Base-by-base conservation (phyloP, 495 filamentous ascomycete species). In the Penicillium subrubescens region DNA sequence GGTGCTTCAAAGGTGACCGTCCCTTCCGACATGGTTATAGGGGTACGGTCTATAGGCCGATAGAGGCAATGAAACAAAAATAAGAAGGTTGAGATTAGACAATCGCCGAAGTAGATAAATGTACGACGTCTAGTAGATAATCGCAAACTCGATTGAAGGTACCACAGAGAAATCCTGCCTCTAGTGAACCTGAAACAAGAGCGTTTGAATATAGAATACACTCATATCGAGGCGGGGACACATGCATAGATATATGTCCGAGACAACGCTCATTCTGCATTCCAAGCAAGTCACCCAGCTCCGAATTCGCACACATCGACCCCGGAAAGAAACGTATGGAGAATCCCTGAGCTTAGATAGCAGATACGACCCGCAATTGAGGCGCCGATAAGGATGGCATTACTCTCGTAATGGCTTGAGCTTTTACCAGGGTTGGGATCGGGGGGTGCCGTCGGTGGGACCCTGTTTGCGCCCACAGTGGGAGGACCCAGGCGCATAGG, bases 1-100 rank as follows among this genome's bases (percentile, higher is more conserved):
- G 91, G 87, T 23, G 89, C 76, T n/a, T 62, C 67, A 57, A 82
- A 82, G 4, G 54, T 63, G 29, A 67, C 65, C 33, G 17, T 37
- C 29, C 56, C 48, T 23, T 57, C 51, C 27, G 63, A 55, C 63
- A 65, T 62, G 60, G 21, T 39, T 46, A 25, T 51, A 34, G 17
- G 17, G 43, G 19, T 35, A n/a, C 21, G 21, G 8, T 60, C 25
- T n/a, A 12, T 33, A 34, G 25, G 27, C 23, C 44, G 25, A 35
- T 50, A 34, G 27, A 60, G 41, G 34, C 59, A 41, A 44, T 25
- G 19, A n/a, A 21, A 19, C 34, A 31, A 39, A 19, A 34, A 63
- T 52, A 29, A 25, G 39, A 39, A 59, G 39, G 15, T 21, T 8
- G 17, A 50, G 35, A 34, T 19, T 23, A 8, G 29, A 25, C 37